These are phyloP conservation scores for Byssochlamys sp. DNA, from an alignment of 2,329 filamentous ascomycete genomes.

Conservation along the genomic window DNA sequence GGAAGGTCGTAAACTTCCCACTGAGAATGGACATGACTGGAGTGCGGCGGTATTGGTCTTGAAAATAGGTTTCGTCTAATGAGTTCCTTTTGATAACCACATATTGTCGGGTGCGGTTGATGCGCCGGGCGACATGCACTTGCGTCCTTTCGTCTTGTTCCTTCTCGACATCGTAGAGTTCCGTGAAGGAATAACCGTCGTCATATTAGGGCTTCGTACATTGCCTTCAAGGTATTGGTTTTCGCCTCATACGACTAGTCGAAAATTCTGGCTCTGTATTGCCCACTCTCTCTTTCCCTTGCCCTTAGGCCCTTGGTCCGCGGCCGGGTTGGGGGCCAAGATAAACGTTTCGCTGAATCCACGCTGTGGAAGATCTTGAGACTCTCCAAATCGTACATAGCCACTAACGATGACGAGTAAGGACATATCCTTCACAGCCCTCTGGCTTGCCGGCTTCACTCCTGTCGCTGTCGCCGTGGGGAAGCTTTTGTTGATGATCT, in stretches of 20 bases:
- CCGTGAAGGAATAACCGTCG: neutral
- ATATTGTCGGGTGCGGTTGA: neutral
- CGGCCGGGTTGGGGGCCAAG: constrained; percentile 57
- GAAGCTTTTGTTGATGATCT: constrained; percentile 64
- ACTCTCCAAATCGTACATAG: constrained; percentile 57
- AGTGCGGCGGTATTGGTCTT: neutral
- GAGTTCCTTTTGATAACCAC: neutral
- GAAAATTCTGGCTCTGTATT: constrained; percentile 64
- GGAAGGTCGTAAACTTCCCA: constrained; percentile 14
- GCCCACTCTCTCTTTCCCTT: constrained; percentile 52
- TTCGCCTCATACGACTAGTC: constrained; percentile 38
- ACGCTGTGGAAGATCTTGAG: constrained; percentile 51
- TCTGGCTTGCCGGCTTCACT: constrained; percentile 31
- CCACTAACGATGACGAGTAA: constrained; percentile 67
- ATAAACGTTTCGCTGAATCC: constrained; percentile 74
- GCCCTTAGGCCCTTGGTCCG: constrained; percentile 50
- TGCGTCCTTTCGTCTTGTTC: neutral
- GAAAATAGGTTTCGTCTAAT: neutral
- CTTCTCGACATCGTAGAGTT: neutral
- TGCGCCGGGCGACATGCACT: neutral
- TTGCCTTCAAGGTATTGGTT: neutral
- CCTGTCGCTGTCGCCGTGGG: constrained; percentile 41
- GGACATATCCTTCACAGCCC: constrained; percentile 50
- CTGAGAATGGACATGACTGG: neutral
- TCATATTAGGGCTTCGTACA: neutral